These are phyloP conservation scores for Chlorella sp. DNA, from an alignment of 139 green algal species.

Conservation along the genomic window DNA sequence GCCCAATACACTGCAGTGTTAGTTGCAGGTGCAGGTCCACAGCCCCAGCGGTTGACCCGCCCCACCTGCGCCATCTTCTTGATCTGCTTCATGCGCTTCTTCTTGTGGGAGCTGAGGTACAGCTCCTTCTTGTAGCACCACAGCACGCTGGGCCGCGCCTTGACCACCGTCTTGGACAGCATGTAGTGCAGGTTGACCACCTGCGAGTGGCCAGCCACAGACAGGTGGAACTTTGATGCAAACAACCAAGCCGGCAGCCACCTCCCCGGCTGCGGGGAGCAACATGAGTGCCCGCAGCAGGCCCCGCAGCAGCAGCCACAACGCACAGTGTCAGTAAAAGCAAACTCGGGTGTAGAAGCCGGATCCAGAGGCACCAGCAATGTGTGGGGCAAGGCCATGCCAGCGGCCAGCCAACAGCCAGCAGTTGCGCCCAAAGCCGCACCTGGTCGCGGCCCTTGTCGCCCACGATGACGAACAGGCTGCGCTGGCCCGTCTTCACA, in stretches of 20 bases:
- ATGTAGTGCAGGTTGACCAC: constrained; percentile 99
- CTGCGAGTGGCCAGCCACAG: constrained; percentile 34
- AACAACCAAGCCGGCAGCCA: too few relatives aligned
- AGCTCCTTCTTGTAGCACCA: constrained; percentile 99
- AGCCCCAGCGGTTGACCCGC: too few relatives aligned
- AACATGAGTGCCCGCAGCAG: too few relatives aligned
- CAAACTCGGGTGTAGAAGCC: too few relatives aligned
- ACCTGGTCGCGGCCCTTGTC: constrained; percentile 95
- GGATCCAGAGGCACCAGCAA: too few relatives aligned
- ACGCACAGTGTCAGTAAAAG: too few relatives aligned
- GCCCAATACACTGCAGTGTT: too few relatives aligned
- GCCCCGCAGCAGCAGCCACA: too few relatives aligned
- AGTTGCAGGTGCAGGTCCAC: not conserved
- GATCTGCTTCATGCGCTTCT: constrained; percentile 97
- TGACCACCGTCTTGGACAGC: constrained; percentile 95
- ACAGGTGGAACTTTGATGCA: too few relatives aligned
- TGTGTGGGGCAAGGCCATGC: too few relatives aligned
- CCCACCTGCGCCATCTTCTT: constrained; percentile 95
- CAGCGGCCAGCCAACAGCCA: too few relatives aligned
- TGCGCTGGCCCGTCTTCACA: constrained; percentile 88
- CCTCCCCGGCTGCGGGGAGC: too few relatives aligned
- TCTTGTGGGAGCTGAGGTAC: constrained; percentile 88
- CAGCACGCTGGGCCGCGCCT: constrained; percentile 93
- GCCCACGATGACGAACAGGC: constrained; percentile 96
- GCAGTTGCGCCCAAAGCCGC: not conserved